Evolutionary conservation across 164 flowering plant species (phyloP), one percentile per base, ranked within the genome.

Genomic region (Nelumbo lutea): DNA sequence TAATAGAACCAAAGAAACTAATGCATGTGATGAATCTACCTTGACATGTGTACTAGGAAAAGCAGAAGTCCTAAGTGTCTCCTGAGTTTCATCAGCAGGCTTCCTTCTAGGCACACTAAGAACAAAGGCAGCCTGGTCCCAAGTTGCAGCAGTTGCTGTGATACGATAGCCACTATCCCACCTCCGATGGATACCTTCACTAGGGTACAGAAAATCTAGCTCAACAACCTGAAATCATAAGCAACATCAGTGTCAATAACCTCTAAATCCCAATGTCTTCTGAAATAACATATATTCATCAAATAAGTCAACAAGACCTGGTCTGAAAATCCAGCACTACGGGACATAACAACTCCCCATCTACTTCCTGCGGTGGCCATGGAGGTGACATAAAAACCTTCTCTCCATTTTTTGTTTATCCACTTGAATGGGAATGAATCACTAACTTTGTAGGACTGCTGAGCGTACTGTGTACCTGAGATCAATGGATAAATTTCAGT

Each of bases 331-430:
- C 89, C 93, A n/a, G 97, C 96, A 77, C 90, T 88, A 50, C 97
- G 96, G 7, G 98, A 90, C 93, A 93, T 90, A 55, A 90, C 96
- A 65, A 93, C 77, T 39, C 84, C 98, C 98, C 97, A 91, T 85
- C 88, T 87, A 76, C 74, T 82, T 70, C 96, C 96, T 7, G 97
- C 86, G 61, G 96, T 90, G 50, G 92, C 96, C 98, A 93, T 91
- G 56, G 96, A 75, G 45, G 98, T 93, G 42, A 93, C 97, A 77
- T 74, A 80, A 72, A 89, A 93, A 5, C 96, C 95, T 73, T 93
- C 98, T 63, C 84, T 85, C 98, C 98, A 90, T 70, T 89, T 93
- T 66, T 93, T 93, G 77, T 88, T 90, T 68, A 93, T 93, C 97
- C 97, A 93, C 81, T 93, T 89, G 65, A 86, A 90, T 6, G 97